Percentiles rank a stretch among this genome's conserved stretches.
phyloP scores from a whole-genome alignment of 768 basidiomycete genomes.

The Hypholoma sublateritium region DNA sequence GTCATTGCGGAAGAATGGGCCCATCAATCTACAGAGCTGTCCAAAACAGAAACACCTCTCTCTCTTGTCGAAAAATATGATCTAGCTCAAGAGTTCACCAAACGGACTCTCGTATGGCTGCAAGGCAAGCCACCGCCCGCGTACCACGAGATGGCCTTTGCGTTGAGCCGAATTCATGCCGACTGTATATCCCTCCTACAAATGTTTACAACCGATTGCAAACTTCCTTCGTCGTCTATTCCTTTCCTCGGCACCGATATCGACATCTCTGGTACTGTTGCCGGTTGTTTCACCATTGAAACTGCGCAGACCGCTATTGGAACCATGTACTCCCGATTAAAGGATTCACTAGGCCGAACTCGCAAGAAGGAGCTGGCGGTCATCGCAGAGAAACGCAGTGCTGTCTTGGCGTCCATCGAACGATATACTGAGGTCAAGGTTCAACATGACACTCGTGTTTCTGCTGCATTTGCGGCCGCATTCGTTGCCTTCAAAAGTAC shows the following conservation, averaged over 20 bases:
- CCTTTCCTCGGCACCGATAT: conserved; percentile 78
- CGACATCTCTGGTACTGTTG: conserved; percentile 65
- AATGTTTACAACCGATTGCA: conserved; percentile 84
- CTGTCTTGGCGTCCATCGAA: conserved; percentile 69
- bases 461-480: conserved; percentile 87
- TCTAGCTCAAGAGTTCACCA: conserved; percentile 66
- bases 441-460: conserved; percentile 84
- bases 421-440: conserved; percentile 81
- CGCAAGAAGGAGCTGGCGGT: conserved; percentile 74
- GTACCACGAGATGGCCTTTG: conserved; percentile 89
- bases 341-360: conserved; percentile 69
- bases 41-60: conserved; percentile 19
- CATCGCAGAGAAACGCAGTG: conserved; percentile 74
- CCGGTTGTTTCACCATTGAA: conserved; percentile 75
- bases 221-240: conserved; percentile 76
- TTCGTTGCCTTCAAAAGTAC: conserved; percentile 84
- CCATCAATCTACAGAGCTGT: conserved; percentile 40
- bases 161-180: conserved; percentile 73
- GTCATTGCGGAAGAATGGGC: conserved; percentile 95
- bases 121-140: conserved; percentile 73
- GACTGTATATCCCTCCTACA: conserved; percentile 83
- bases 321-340: conserved; percentile 69
- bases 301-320: conserved; percentile 74
- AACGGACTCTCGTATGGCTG: conserved; percentile 69
- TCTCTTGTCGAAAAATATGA: conserved; percentile 55